Evolutionary conservation across 2,329 filamentous ascomycete genomes (phyloP).

Genomic region (Pyrenophora teres): DNA sequence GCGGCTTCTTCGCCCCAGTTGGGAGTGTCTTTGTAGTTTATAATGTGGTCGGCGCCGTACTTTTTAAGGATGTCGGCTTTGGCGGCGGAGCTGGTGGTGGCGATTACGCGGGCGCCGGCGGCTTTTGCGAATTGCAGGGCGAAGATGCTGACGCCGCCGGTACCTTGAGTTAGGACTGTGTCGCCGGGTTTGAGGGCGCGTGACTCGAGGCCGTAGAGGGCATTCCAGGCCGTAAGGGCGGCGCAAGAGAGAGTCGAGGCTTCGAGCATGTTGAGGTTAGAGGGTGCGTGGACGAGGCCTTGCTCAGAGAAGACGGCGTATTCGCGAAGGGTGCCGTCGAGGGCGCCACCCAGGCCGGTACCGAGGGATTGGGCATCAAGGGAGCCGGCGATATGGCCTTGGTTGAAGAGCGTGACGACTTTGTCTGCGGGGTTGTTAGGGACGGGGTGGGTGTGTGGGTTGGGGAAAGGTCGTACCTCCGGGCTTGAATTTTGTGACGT

Average conservation of each 20-base stretch:
- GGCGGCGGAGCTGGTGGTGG: slow-evolving; percentile 58
- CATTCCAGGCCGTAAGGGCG: slow-evolving; percentile 57
- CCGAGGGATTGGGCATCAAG: slow-evolving; percentile 46
- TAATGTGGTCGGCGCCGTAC: slow-evolving; percentile 60
- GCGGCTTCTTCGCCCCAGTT: slow-evolving; percentile 62
- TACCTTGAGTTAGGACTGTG: slow-evolving; percentile 70
- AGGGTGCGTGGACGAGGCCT: slow-evolving; percentile 68
- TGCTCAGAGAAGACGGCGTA: slow-evolving; percentile 69
- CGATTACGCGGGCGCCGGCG: slow-evolving; percentile 61
- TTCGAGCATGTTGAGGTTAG: slow-evolving; percentile 56
- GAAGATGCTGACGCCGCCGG: slow-evolving; percentile 70
- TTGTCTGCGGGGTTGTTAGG: slow-evolving; percentile 49
- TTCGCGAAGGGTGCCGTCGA: slow-evolving; percentile 71
- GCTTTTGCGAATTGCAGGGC: slow-evolving; percentile 63
- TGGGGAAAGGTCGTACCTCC: slow-evolving; percentile 42
- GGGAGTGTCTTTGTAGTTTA: slow-evolving; percentile 60
- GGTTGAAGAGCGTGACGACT: slow-evolving; percentile 67
- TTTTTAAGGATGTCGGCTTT: slow-evolving; percentile 58
- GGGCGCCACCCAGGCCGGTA: slow-evolving; percentile 68
- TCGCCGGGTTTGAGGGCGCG: slow-evolving; percentile 46
- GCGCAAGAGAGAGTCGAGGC: slow-evolving; percentile 55
- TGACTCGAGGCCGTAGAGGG: slow-evolving; percentile 55
- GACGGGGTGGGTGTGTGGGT: background rate
- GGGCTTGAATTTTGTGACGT: slow-evolving; percentile 61
- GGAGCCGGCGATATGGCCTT: slow-evolving; percentile 58